Evolutionary conservation across 208 protist genomes (phyloP).

Genomic region (Strigomonas oncopelti): DNA sequence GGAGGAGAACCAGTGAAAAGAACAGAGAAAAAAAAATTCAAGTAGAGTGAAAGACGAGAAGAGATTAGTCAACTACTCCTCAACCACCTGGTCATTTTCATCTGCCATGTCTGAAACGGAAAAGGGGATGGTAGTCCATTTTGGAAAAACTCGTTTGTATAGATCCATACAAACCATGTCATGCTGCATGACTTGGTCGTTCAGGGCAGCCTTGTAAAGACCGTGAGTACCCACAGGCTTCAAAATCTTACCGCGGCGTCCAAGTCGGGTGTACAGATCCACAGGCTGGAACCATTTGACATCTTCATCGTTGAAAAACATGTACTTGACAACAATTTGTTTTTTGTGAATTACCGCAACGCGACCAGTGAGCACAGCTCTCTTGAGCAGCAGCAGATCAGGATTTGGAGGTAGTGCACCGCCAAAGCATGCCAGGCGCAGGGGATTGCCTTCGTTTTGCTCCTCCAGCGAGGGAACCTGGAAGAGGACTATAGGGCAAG

Average conservation of each 20-base stretch:
- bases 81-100: conserved; percentile 38
- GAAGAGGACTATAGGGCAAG: conserved; percentile 82
- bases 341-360: conserved; percentile 89
- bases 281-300: conserved; percentile 97
- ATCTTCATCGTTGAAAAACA: conserved; percentile 95
- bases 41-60: conserved; percentile 6
- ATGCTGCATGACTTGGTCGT: conserved; percentile 91
- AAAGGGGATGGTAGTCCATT: conserved; percentile 86
- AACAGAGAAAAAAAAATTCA: neutral
- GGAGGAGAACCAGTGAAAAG: neutral
- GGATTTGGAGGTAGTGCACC: conserved; percentile 76
- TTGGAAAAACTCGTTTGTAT: conserved; percentile 96
- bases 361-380: conserved; percentile 66
- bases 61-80: neutral
- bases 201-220: conserved; percentile 95
- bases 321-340: conserved; percentile 94
- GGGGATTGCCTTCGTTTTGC: conserved; percentile 60
- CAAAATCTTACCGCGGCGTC: conserved; percentile 92
- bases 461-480: conserved; percentile 82
- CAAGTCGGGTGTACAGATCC: conserved; percentile 95
- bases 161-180: conserved; percentile 98
- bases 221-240: conserved; percentile 96
- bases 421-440: conserved; percentile 77
- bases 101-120: conserved; percentile 30
- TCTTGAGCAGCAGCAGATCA: conserved; percentile 79